A percentile compares a stretch with the other conserved stretches of the same genome.
Conservation (phyloP, 164 flowering plant genomes). For the Magnolia changhungtana region DNA sequence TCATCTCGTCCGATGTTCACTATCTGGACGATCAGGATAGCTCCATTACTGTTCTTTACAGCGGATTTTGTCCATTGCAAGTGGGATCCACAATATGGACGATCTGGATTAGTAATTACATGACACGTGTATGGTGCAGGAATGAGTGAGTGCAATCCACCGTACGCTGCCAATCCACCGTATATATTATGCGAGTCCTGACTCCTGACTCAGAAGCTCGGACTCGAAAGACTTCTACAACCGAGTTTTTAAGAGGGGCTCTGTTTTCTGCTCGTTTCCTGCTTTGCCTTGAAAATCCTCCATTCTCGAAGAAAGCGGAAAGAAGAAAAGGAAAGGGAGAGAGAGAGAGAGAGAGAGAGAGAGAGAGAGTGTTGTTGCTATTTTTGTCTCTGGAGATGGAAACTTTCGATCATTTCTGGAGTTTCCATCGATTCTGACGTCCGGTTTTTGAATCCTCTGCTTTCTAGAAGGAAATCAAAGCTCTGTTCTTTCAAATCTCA, state of each 20-base stretch:
- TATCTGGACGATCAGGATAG: too few relatives aligned
- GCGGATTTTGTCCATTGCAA: too few relatives aligned
- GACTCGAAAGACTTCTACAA: neutral
- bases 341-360: neutral
- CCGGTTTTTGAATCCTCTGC: neutral
- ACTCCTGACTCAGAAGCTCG: neutral
- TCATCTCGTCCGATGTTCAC: too few relatives aligned
- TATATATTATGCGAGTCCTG: too few relatives aligned
- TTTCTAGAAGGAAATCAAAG: neutral
- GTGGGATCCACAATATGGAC: too few relatives aligned
- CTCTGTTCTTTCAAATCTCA: neutral
- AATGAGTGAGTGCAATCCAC: neutral
- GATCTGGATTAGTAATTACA: too few relatives aligned
- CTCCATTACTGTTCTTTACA: too few relatives aligned
- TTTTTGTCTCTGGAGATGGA: constrained; percentile 6
- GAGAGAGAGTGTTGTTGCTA: neutral
- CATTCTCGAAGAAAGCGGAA: neutral
- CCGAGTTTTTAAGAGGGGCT: neutral
- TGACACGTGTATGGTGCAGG: neutral
- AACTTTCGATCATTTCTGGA: neutral
- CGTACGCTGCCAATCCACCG: neutral
- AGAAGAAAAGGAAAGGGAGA: neutral
- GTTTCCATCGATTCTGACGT: neutral
- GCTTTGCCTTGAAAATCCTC: neutral
- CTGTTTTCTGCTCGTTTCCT: neutral